phyloP scores from a whole-genome alignment of 2,329 filamentous ascomycete species.

The Colletotrichum aenigma region DNA sequence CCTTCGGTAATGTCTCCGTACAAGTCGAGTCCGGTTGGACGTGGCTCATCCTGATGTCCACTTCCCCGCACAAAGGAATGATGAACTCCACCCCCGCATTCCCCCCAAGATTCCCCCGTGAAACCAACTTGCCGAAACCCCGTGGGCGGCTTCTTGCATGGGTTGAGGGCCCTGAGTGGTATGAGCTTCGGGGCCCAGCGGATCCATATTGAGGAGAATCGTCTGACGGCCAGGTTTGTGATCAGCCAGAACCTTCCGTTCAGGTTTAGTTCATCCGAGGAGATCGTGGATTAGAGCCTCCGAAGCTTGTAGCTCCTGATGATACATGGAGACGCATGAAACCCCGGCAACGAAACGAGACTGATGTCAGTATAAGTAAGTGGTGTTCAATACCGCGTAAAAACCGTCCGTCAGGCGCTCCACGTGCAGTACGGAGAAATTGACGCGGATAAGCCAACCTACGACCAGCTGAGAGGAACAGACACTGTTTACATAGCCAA shows the following conservation, averaged over 20 bases:
- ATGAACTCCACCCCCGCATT: neutral
- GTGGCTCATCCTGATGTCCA: neutral
- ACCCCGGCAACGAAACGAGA: fast-evolving
- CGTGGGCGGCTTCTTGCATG: neutral
- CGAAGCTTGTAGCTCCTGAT: neutral
- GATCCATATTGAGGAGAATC: neutral
- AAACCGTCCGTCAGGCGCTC: fast-evolving
- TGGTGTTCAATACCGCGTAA: neutral
- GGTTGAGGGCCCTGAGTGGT: neutral
- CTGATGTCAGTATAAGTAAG: neutral
- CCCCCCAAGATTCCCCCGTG: neutral
- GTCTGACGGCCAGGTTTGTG: neutral
- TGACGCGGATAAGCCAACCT: neutral
- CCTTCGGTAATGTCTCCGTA: neutral
- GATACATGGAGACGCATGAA: neutral
- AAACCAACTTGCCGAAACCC: neutral
- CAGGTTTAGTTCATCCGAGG: neutral
- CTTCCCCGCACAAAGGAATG: neutral
- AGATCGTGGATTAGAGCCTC: neutral
- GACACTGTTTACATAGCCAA: no score
- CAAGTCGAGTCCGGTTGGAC: neutral
- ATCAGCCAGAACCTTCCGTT: neutral
- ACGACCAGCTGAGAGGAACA: no score
- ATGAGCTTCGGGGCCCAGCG: neutral
- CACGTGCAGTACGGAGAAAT: neutral